phyloP scores from a whole-genome alignment of 768 basidiomycete genomes.

The Imleria badia region DNA sequence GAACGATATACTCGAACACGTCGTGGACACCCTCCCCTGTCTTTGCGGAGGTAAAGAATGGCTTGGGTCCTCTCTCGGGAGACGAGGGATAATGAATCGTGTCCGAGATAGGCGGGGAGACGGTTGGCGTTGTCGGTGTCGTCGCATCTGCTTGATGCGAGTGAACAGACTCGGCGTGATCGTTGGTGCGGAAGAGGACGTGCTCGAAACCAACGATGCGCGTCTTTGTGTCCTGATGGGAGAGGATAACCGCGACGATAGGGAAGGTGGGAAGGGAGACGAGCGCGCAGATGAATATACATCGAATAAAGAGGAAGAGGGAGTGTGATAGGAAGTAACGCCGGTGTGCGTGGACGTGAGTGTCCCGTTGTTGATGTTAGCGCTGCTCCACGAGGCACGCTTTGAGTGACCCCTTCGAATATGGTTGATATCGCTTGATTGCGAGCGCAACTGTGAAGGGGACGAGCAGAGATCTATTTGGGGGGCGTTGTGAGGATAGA shows the following conservation, averaged over 20 bases:
- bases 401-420: constrained; percentile 34
- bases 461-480: constrained; percentile 23
- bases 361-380: constrained; percentile 46
- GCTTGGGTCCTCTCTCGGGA: constrained; percentile 55
- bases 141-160: constrained; percentile 19
- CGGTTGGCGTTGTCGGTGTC: constrained; percentile 18
- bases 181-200: constrained; percentile 45
- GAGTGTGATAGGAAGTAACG: constrained; percentile 73
- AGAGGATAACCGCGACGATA: constrained; percentile 29
- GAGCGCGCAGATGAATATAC: constrained; percentile 58
- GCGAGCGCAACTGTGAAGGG: constrained; percentile 19
- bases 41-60: constrained; percentile 82
- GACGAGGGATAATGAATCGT: constrained; percentile 11
- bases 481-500: neutral
- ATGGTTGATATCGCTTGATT: constrained; percentile 27
- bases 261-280: constrained; percentile 47
- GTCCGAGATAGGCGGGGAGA: constrained; percentile 10
- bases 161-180: constrained; percentile 62
- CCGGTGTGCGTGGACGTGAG: constrained; percentile 57
- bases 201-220: constrained; percentile 38
- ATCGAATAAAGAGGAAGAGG: constrained; percentile 73
- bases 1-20: constrained; percentile 76
- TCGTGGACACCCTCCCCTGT: constrained; percentile 70
- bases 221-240: constrained; percentile 31
- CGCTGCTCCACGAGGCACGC: constrained; percentile 47